Evolutionary conservation across 2,329 filamentous ascomycete species (phyloP).

Genomic region (Penicillium sclerotigenum): DNA sequence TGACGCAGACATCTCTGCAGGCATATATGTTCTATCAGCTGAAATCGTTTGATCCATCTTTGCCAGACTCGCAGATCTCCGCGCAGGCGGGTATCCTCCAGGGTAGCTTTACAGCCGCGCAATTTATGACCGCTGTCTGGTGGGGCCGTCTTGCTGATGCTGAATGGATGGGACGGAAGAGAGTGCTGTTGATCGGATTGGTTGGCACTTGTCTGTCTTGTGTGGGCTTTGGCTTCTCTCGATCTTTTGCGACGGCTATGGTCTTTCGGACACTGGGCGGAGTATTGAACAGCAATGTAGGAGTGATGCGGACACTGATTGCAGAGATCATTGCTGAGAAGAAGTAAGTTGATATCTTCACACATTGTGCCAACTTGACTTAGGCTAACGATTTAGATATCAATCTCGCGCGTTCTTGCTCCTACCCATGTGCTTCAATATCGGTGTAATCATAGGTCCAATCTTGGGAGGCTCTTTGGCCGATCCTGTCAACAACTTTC

Average conservation of each 20-base stretch:
- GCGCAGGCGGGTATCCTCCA: conserved; percentile 74
- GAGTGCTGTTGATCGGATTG: conserved; percentile 72
- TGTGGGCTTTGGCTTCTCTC: conserved; percentile 67
- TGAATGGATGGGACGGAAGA: conserved; percentile 67
- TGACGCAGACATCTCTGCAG: conserved; percentile 74
- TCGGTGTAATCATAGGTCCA: conserved; percentile 59
- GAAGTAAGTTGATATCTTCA: conserved; percentile 45
- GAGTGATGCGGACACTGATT: conserved; percentile 72
- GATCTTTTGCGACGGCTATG: conserved; percentile 60
- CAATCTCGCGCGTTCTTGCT: conserved; percentile 57
- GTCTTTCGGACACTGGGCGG: conserved; percentile 67
- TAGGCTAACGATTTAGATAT: conserved; percentile 29
- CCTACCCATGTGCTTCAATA: conserved; percentile 67
- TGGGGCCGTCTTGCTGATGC: conserved; percentile 73
- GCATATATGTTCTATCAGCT: conserved; percentile 87
- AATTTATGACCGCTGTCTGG: conserved; percentile 77
- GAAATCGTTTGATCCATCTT: conserved; percentile 66
- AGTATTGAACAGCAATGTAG: conserved; percentile 68
- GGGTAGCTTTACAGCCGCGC: conserved; percentile 74
- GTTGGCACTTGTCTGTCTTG: conserved; percentile 65
- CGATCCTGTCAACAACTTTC: conserved; percentile 62
- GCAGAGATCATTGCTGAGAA: conserved; percentile 69
- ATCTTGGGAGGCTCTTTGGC: conserved; percentile 64
- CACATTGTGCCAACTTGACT: background rate
- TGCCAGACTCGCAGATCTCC: conserved; percentile 64